Evolutionary conservation across 2,329 filamentous ascomycete species (phyloP), one percentile per base, ranked within the genome.

Genomic region (Fusarium proliferatum): DNA sequence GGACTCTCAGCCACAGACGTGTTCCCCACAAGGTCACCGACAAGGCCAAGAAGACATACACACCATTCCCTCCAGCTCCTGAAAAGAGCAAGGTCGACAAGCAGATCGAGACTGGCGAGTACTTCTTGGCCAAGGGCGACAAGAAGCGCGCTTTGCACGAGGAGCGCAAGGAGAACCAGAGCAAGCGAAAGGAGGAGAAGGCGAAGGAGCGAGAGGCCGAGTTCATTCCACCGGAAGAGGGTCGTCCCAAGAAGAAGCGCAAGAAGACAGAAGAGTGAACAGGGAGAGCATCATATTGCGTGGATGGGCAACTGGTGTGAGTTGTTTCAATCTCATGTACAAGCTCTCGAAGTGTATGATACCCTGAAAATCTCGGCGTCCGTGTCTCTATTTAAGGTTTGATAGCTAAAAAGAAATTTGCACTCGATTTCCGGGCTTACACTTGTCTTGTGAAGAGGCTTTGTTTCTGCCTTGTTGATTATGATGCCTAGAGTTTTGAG

Each of bases 61-160:
- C 97, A 74, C 96, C 96, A 15, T 99, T 99, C 91, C 96, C 96
- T 55, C 96, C 96, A 11, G 90, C 95, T 48, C 95, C 95, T 75
- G 96, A 99, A 88, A 97, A 97, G 93, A 98, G 95, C 90, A 99
- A 98, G 90, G 90, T 99, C 78, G 96, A 99, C 84, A 85, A 95
- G 83, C 96, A 99, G 88, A 97, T 99, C 86, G 96, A 99, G 87
- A 95, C 91, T 78, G 96, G 96, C 84, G 96, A 98, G 85, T 99
- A 97, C 85, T 98, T 98, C 83, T 84, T 99, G 80, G 92, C 92
- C 80, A 97, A 97, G 87, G 91, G 95, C 80, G 95, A 94, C 68
- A 97, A 97, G 88, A 94, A 97, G 79, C 88, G 95, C 69, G 93
- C 92, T 61, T 91, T 88, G 52, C 91, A 93, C 83, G 92, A 96